Evolutionary conservation across 768 basidiomycete species (phyloP), one percentile per base, ranked within the genome.

Genomic region (Boletus tylopilopsis): DNA sequence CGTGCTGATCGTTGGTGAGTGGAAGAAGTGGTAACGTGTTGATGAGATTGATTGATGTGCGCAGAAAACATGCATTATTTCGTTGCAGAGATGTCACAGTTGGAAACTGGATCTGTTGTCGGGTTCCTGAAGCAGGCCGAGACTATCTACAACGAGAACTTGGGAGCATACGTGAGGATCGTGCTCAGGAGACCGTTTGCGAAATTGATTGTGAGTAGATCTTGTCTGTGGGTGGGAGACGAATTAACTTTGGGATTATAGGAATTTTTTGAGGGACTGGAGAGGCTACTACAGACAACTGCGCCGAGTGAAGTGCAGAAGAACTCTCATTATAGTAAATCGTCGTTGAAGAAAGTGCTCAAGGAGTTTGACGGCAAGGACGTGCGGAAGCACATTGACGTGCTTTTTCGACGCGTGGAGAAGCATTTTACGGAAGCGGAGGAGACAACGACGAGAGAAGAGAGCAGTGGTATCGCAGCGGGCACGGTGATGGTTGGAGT

Each of bases 1-100:
- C 64, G 91, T 97, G 57, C 87, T 95, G 61, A 76, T 98, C 52
- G 87, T 97, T 49, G 95, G 95, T 94, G 61, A 60, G 87, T 68
- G 29, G 8, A 4, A 12, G 9, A n/a, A 13, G 24, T 24, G 12
- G 7, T 34, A 13, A 30, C 2, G 6, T 15, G n/a, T 40, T n/a
- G 33, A 42, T 35, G 58, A 2, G 23, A 22, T n/a, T 50, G 49
- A 54, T 25, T 21, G 25, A 35, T 32, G 21, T 49, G 21, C 24
- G 2, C 63, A 98, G 95, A 96, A 69, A 98, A 98, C 64, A 96
- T 95, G 94, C 89, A 94, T 56, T 85, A 88, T 62, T 95, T 96
- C 63, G 80, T 93, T 32, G 81, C 85, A 0, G 94, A 95, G 61
- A 83, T 87, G 29, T 78, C 84, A 0, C 80, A 78, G 56, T 73